phyloP scores from a whole-genome alignment of 805 yeast species.

The Lipomyces japonicus region DNA sequence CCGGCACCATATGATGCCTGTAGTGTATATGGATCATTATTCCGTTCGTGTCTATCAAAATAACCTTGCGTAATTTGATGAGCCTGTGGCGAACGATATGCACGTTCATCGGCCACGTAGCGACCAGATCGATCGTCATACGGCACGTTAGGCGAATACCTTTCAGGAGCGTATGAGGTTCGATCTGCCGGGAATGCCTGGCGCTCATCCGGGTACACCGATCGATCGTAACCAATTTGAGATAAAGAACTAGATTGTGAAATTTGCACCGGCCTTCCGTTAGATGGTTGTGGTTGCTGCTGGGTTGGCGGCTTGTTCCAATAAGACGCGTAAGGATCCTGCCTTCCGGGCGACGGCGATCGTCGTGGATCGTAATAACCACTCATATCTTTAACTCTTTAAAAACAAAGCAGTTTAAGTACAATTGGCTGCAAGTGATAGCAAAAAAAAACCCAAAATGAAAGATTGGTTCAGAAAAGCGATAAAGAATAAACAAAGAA shows the following conservation, averaged over 20 bases:
- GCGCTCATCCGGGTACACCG: neutral
- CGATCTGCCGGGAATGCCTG: constrained; percentile 1
- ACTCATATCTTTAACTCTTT: too few relatives aligned
- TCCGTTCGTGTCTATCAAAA: too few relatives aligned
- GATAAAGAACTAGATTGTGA: neutral
- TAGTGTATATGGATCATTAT: constrained; percentile 3
- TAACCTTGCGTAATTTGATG: too few relatives aligned
- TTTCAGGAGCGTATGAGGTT: constrained; percentile 4
- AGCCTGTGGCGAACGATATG: neutral
- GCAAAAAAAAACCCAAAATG: too few relatives aligned
- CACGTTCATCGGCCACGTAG: constrained; percentile 2
- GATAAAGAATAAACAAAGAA: too few relatives aligned
- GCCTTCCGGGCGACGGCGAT: constrained; percentile 9
- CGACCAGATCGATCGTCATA: constrained; percentile 4
- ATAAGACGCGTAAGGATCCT: neutral
- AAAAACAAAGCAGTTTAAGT: too few relatives aligned
- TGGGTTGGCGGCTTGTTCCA: too few relatives aligned
- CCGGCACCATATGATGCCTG: too few relatives aligned
- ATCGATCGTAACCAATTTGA: neutral
- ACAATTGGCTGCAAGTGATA: too few relatives aligned
- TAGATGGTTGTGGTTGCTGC: neutral
- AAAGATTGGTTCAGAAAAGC: too few relatives aligned
- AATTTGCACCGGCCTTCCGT: neutral
- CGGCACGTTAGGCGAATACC: neutral
- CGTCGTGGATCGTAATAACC: constrained; percentile 17